A percentile compares a stretch with the other conserved stretches of the same genome.
Evolutionary conservation across 257 asterid species (phyloP).

Genomic region (Ilex asprella): DNA sequence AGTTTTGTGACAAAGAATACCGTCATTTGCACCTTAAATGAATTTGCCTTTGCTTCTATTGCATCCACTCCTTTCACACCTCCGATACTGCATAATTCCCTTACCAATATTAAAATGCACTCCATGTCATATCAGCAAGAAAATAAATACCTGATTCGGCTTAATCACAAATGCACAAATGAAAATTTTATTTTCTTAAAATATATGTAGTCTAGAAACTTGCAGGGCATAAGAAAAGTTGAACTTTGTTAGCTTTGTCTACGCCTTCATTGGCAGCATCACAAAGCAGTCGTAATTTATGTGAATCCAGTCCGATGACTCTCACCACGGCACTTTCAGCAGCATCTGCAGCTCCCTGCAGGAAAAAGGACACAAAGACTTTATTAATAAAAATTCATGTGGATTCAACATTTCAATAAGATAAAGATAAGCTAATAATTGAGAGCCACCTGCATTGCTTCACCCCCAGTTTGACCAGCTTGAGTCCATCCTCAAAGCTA

Average conservation of each 20-base stretch:
- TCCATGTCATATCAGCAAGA: not conserved
- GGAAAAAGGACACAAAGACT: not conserved
- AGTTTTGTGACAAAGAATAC: slow-evolving; percentile 24
- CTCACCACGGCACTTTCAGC: slow-evolving; percentile 95
- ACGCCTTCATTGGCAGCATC: slow-evolving; percentile 98
- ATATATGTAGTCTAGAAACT: slow-evolving; percentile 14
- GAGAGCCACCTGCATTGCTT: too few species aligned
- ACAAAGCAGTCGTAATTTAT: slow-evolving; percentile 85
- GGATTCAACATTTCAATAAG: too few species aligned
- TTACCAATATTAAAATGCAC: slow-evolving; percentile 25
- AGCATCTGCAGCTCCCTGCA: slow-evolving; percentile 93
- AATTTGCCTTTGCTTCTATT: slow-evolving; percentile 93
- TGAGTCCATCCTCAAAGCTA: too few species aligned
- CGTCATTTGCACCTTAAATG: slow-evolving; percentile 95
- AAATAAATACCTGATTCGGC: not conserved
- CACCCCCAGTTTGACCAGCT: too few species aligned
- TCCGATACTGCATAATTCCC: slow-evolving; percentile 99
- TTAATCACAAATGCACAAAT: not conserved
- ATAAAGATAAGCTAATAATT: too few species aligned
- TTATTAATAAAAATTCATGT: too few species aligned
- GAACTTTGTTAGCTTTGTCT: slow-evolving; percentile 82
- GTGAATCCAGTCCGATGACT: slow-evolving; percentile 85
- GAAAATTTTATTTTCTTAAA: not conserved
- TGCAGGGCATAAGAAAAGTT: slow-evolving; percentile 89
- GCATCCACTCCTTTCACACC: slow-evolving; percentile 96